Conservation (phyloP, 2,329 filamentous ascomycete species). For the Fusarium citri region DNA sequence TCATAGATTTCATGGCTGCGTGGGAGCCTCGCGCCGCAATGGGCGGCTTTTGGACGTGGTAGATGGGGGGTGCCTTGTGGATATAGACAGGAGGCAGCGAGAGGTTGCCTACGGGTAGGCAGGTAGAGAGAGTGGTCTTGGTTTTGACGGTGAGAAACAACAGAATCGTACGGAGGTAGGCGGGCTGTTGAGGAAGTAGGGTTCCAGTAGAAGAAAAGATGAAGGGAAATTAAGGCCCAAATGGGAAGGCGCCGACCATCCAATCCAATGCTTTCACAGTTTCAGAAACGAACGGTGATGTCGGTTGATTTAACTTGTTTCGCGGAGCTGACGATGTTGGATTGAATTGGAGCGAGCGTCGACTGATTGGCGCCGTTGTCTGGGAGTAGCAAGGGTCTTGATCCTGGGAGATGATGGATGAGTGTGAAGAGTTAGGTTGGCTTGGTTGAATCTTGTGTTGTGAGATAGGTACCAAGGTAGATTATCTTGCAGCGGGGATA, state of each 20-base stretch:
- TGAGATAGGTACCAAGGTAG: background rate
- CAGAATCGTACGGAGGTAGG: background rate
- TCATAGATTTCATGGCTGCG: slow-evolving; percentile 59
- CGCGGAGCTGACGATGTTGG: slow-evolving; percentile 31
- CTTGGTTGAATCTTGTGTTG: background rate
- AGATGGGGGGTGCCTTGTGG: slow-evolving; percentile 11
- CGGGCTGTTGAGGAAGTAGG: background rate
- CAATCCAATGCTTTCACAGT: slow-evolving; percentile 30
- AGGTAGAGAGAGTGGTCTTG: background rate
- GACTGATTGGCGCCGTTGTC: slow-evolving; percentile 45
- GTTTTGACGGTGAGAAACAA: slow-evolving; percentile 1
- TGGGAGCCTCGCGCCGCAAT: slow-evolving; percentile 41
- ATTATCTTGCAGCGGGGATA: background rate
- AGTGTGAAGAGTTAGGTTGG: background rate
- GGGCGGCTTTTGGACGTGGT: slow-evolving; percentile 22
- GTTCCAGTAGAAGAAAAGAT: slow-evolving; percentile 3
- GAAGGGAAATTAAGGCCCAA: slow-evolving; percentile 29
- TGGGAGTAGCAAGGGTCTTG: slow-evolving; percentile 40
- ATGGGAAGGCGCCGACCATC: slow-evolving; percentile 30
- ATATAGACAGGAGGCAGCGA: slow-evolving; percentile 26
- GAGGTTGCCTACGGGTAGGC: background rate
- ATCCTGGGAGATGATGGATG: slow-evolving; percentile 22
- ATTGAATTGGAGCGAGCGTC: slow-evolving; percentile 32
- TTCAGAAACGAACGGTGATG: slow-evolving; percentile 35
- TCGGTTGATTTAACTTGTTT: slow-evolving; percentile 30